These are phyloP conservation scores for Sordariomycetes sp. DNA, from an alignment of 2,329 filamentous ascomycete species.

Conservation along the genomic window DNA sequence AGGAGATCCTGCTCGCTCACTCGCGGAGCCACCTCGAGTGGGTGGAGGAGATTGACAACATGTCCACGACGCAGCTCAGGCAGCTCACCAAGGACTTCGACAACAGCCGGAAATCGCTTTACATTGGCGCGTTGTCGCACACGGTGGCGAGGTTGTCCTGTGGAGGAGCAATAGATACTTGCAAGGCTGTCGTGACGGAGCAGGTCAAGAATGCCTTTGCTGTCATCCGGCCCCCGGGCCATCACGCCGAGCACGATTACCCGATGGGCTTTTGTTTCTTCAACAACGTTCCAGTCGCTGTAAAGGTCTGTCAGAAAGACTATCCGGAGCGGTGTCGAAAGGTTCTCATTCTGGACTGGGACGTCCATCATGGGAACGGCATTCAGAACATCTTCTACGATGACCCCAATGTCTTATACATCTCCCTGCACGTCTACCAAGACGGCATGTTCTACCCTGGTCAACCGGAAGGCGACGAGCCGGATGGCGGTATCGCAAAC, in stretches of 20 bases:
- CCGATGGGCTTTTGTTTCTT: conserved; percentile 96
- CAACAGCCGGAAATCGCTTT: conserved; percentile 64
- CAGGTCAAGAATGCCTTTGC: conserved; percentile 91
- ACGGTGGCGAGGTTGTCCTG: conserved; percentile 75
- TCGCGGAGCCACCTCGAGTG: conserved; percentile 69
- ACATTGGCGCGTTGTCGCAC: conserved; percentile 75
- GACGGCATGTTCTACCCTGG: conserved; percentile 81
- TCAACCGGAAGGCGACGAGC: conserved; percentile 45
- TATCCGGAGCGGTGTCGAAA: conserved; percentile 78
- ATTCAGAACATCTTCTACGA: conserved; percentile 95
- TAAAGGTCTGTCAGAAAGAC: conserved; percentile 75
- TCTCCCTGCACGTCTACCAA: conserved; percentile 85
- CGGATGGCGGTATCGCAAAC: conserved; percentile 53
- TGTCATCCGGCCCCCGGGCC: conserved; percentile 87
- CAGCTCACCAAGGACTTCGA: conserved; percentile 53
- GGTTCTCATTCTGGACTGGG: conserved; percentile 90
- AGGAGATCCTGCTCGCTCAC: conserved; percentile 77
- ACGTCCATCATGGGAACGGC: conserved; percentile 75
- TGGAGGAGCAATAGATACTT: conserved; percentile 92
- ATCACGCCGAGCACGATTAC: conserved; percentile 80
- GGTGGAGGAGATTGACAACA: conserved; percentile 50
- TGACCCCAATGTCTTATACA: conserved; percentile 90
- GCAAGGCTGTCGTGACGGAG: conserved; percentile 76
- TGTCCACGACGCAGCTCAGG: conserved; percentile 57
- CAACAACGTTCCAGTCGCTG: conserved; percentile 92